Evolutionary conservation across 1,139 yeast species (phyloP), one percentile per base, ranked within the genome.

Genomic region (Zygotorulaspora mrakii): DNA sequence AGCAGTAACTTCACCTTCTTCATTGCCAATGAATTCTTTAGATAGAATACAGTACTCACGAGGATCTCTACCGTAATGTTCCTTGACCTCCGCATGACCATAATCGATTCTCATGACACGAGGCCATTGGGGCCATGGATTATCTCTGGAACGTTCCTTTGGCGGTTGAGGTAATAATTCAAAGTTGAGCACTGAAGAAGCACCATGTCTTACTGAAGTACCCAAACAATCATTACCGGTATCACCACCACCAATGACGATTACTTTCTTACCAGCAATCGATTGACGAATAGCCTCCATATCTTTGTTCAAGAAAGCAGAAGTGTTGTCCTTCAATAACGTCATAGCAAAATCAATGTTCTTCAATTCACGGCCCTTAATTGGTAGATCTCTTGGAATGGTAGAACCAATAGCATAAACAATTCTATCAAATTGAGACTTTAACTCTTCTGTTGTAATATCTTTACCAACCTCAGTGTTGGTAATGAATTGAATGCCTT

Each of bases 81-180:
- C 83, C 47, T 86, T 76, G 40, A 91, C 97, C 68, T 91, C 98
- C 51, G 94, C 76, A 68, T 91, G 98, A 56, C 98, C 98, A 61
- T 91, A 91, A 69, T 91, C 98, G 46, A 91, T 95, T 62, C 97
- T 79, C 82, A 91, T 89, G 59, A 91, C 78, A 66, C 96, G 78
- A 53, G 98, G 97, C 97, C 97, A 91, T 70, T 91, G 98, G 42
- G 98, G 98, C 98, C 98, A 91, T 68, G 98, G 98, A 68, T 91
- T 91, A 68, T 91, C 96, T 69, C 81, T 84, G 42, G 91, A 85
- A 66, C 97, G 80, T 45, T 77, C 74, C 28, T 75, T 73, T 35
- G 96, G 88, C 49, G 98, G 98, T 59, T 82, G 79, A 47, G 98
- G 98, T 57, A 91, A 73, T 62, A 91, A 74, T 70, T 91, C 98